Conservation (phyloP, 2,329 filamentous ascomycete species). For the Huntiella decipiens region DNA sequence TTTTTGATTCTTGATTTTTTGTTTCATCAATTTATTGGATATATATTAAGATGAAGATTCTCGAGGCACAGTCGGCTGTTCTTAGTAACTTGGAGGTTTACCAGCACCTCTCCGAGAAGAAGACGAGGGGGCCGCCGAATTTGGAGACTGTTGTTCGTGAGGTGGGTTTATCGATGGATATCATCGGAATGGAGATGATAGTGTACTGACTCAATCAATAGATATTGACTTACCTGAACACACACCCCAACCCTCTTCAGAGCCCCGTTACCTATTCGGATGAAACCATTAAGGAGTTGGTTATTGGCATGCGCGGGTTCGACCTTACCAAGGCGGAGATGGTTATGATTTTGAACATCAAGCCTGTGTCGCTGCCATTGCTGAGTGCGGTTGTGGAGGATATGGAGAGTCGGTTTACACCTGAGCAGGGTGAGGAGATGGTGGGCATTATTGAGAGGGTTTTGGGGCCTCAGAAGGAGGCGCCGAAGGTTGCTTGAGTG, state of each 20-base stretch:
- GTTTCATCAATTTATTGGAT: neutral
- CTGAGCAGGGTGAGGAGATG: conserved; percentile 39
- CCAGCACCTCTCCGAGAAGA: conserved; percentile 37
- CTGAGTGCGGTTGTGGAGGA: conserved; percentile 49
- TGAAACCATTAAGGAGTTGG: conserved; percentile 31
- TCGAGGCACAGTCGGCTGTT: conserved; percentile 50
- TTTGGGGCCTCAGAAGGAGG: conserved; percentile 27
- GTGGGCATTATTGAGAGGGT: conserved; percentile 36
- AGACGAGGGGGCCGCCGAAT: conserved; percentile 35
- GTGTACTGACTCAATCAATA: conserved; percentile 16
- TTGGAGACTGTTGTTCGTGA: conserved; percentile 44
- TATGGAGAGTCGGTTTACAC: conserved; percentile 38
- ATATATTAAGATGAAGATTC: conserved; percentile 39
- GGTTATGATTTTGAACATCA: conserved; percentile 48
- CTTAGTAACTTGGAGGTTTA: conserved; percentile 59
- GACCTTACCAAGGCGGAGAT: conserved; percentile 49
- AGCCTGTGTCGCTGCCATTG: conserved; percentile 35
- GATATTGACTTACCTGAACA: conserved; percentile 42
- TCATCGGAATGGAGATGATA: too few relatives aligned
- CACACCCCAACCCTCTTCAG: conserved; percentile 35
- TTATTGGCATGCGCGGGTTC: conserved; percentile 35
- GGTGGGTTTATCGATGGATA: conserved; percentile 23
- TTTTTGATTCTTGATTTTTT: neutral
- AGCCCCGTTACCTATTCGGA: conserved; percentile 33
- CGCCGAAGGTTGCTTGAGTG: conserved; percentile 15